Percentiles rank a stretch among this genome's conserved stretches.
Conservation (phyloP, 371 early-diverging fungal species). For the Syncephalastrum racemosum region DNA sequence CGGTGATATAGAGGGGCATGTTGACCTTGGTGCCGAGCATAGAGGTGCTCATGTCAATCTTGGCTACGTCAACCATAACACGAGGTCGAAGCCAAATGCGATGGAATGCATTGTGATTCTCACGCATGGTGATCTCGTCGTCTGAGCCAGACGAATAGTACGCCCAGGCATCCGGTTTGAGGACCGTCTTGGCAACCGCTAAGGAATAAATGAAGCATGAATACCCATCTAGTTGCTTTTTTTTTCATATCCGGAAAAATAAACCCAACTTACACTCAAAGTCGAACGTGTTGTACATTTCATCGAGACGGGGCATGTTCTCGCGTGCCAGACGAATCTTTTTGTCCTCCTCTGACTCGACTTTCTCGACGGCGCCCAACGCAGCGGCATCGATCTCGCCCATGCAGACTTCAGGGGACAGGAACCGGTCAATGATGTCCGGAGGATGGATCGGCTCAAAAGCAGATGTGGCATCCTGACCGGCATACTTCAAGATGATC, state of each 20-base stretch:
- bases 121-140: constrained; percentile 80
- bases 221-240: neutral
- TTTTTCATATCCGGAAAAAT: neutral
- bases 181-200: constrained; percentile 59
- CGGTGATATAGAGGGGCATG: constrained; percentile 57
- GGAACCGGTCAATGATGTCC: constrained; percentile 59
- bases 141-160: constrained; percentile 85
- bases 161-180: constrained; percentile 77
- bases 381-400: constrained; percentile 51
- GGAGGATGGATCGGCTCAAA: constrained; percentile 71
- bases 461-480: constrained; percentile 81
- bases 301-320: constrained; percentile 55
- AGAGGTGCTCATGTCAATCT: constrained; percentile 60
- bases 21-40: constrained; percentile 60
- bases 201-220: constrained; percentile 3
- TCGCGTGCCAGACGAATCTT: constrained; percentile 34
- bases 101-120: constrained; percentile 77
- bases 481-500: constrained; percentile 66
- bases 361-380: constrained; percentile 21
- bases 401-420: constrained; percentile 53
- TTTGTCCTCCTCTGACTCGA: constrained; percentile 44
- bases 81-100: constrained; percentile 79
- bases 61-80: constrained; percentile 73
- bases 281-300: constrained; percentile 72
- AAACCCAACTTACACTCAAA: constrained; percentile 57